A percentile compares a stretch with the other conserved stretches of the same genome.
Evolutionary conservation across 257 asterid genomes (phyloP).

Genomic region (Petunia axillaris): DNA sequence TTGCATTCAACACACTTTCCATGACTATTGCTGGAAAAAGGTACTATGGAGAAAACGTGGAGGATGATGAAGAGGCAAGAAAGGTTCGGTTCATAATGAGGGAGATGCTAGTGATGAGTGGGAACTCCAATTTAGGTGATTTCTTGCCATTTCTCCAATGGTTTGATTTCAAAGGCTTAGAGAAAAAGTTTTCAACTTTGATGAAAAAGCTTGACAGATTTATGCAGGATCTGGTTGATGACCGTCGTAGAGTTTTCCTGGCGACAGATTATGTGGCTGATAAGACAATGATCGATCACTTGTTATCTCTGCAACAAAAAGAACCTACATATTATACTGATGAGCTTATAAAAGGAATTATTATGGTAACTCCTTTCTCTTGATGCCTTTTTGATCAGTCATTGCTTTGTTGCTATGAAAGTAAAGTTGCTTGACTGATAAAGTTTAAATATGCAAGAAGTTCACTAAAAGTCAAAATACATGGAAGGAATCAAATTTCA

Average conservation of each 20-base stretch:
- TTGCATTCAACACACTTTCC: constrained; percentile 36
- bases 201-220: constrained; percentile 20
- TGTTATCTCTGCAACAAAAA: constrained; percentile 32
- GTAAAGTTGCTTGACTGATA: not conserved
- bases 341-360: constrained; percentile 31
- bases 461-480: no score
- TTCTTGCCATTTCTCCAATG: constrained; percentile 29
- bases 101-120: constrained; percentile 29
- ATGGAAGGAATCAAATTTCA: no score
- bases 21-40: constrained; percentile 41
- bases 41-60: constrained; percentile 33
- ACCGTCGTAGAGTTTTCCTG: constrained; percentile 22
- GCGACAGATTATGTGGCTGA: not conserved
- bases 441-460: no score
- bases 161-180: constrained; percentile 30
- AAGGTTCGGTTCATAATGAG: constrained; percentile 23
- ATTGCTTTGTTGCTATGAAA: not conserved
- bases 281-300: constrained; percentile 26
- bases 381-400: not conserved
- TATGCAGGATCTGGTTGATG: constrained; percentile 32
- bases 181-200: constrained; percentile 26
- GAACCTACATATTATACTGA: constrained; percentile 38
- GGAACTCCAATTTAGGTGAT: constrained; percentile 32
- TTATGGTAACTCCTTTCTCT: constrained; percentile 24
- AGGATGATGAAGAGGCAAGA: constrained; percentile 34